Evolutionary conservation across 2,329 filamentous ascomycete species (phyloP).

Genomic region (Phialophora verrucosa): DNA sequence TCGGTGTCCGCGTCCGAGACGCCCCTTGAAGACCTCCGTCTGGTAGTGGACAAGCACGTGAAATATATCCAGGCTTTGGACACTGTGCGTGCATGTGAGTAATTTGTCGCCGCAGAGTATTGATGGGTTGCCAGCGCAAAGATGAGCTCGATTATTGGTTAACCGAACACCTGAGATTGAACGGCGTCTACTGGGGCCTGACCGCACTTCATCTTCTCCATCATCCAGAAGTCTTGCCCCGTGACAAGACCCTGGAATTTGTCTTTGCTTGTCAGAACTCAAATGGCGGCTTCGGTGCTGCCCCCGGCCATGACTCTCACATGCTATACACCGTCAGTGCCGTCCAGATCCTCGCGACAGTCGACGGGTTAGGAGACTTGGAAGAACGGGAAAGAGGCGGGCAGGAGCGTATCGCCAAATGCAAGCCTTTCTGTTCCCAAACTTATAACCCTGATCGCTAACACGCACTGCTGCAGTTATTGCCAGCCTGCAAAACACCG

Average conservation of each 20-base stretch:
- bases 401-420: slow-evolving; percentile 75
- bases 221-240: slow-evolving; percentile 79
- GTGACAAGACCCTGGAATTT: slow-evolving; percentile 82
- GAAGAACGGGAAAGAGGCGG: slow-evolving; percentile 75
- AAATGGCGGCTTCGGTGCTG: slow-evolving; percentile 89
- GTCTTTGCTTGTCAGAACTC: slow-evolving; percentile 93
- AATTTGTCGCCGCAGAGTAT: slow-evolving; percentile 38
- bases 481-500: slow-evolving; percentile 76
- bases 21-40: slow-evolving; percentile 54
- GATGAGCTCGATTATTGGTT: slow-evolving; percentile 98
- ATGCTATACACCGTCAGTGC: slow-evolving; percentile 96
- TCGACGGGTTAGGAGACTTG: slow-evolving; percentile 83
- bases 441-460: background rate
- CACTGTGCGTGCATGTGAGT: slow-evolving; percentile 62
- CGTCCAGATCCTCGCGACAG: slow-evolving; percentile 86
- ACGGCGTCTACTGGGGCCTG: slow-evolving; percentile 95
- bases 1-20: slow-evolving; percentile 31
- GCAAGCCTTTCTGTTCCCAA: slow-evolving; percentile 58
- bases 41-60: slow-evolving; percentile 73
- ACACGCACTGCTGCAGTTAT: slow-evolving; percentile 63
- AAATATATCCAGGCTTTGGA: slow-evolving; percentile 92
- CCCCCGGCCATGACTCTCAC: slow-evolving; percentile 92
- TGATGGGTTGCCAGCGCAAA: slow-evolving; percentile 67
- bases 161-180: slow-evolving; percentile 93
- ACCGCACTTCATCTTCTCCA: slow-evolving; percentile 85